These are phyloP conservation scores for Eutrema yunnanense DNA, from an alignment of 345 rosid genomes.

Conservation along the genomic window DNA sequence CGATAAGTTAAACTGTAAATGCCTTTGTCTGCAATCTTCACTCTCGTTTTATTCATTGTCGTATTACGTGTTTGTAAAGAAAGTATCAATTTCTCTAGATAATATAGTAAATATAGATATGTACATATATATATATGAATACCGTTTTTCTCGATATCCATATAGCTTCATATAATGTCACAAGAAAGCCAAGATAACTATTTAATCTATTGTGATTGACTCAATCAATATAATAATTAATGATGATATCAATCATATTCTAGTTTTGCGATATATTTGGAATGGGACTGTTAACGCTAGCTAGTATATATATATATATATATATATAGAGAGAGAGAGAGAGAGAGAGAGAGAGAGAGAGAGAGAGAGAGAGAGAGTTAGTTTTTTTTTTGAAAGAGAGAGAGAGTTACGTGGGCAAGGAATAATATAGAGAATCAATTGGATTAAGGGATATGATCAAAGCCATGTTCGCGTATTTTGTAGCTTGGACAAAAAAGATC, in stretches of 20 bases:
- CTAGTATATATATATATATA: too few species aligned
- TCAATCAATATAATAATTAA: neutral
- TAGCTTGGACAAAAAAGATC: neutral
- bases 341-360: too few species aligned
- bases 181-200: neutral
- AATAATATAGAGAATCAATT: constrained; percentile 1
- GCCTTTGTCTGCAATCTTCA: neutral
- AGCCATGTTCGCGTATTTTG: constrained; percentile 6
- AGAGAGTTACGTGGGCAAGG: neutral
- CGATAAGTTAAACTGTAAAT: neutral
- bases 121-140: neutral
- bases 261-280: too few species aligned
- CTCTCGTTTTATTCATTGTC: neutral
- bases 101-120: neutral
- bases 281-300: too few species aligned
- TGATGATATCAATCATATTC: neutral
- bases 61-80: neutral
- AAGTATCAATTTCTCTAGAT: neutral
- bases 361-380: neutral
- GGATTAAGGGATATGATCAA: neutral
- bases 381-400: too few species aligned
- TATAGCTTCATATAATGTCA: neutral
- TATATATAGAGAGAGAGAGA: too few species aligned
- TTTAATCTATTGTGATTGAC: neutral
- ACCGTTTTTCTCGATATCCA: neutral